Percentiles rank a stretch among this genome's conserved stretches.
Evolutionary conservation across 148 eudicot genomes (phyloP).

Genomic region (Vaccinium myrtillus): DNA sequence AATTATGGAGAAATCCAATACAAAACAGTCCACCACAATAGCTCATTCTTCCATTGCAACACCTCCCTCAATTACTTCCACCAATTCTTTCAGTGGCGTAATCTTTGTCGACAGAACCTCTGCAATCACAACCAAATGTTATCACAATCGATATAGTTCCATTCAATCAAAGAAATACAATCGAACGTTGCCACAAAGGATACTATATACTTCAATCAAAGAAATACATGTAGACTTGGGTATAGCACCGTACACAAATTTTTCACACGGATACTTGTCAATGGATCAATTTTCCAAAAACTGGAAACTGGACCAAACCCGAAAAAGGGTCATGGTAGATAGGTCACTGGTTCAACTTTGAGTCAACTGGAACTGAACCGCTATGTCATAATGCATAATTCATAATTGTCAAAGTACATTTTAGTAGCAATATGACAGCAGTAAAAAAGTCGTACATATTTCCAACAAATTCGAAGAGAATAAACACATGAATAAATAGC

Average conservation of each 20-base stretch:
- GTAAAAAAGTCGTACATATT: neutral
- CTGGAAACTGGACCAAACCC: neutral
- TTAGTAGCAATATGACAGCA: neutral
- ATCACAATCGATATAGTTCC: neutral
- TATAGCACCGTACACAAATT: too few species aligned
- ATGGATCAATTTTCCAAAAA: neutral
- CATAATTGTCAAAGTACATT: neutral
- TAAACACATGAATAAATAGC: neutral
- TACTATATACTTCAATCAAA: neutral
- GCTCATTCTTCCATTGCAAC: slow-evolving; percentile 87
- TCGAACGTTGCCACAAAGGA: too few species aligned
- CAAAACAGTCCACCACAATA: neutral
- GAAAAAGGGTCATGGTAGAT: neutral
- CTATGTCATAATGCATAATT: neutral
- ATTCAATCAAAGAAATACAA: neutral
- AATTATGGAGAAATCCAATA: neutral
- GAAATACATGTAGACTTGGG: neutral
- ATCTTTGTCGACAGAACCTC: slow-evolving; percentile 75
- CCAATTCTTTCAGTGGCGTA: slow-evolving; percentile 46
- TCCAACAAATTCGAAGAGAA: neutral
- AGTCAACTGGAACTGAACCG: neutral
- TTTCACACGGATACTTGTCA: neutral
- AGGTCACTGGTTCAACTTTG: neutral
- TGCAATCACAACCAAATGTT: slow-evolving; percentile 33
- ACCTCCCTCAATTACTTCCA: slow-evolving; percentile 56